Conservation (phyloP, 257 asterid species). For the Forsythia viridissima region DNA sequence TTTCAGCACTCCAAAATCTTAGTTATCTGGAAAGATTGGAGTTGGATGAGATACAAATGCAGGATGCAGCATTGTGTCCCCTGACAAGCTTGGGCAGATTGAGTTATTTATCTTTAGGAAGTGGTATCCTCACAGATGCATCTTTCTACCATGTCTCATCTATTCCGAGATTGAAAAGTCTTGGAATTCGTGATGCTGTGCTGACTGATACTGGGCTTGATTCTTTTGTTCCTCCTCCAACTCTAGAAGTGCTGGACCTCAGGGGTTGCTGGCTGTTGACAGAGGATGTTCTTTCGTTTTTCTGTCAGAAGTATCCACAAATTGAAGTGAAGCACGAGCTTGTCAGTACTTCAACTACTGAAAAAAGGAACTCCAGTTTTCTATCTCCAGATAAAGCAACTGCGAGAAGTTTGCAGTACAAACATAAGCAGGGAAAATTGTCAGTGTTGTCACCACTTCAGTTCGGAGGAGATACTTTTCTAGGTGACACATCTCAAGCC, state of each 20-base stretch:
- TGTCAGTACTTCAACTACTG: constrained; percentile 23
- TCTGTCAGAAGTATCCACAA: constrained; percentile 54
- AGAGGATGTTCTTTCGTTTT: constrained; percentile 43
- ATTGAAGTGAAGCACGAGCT: constrained; percentile 72
- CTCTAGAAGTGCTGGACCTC: constrained; percentile 68
- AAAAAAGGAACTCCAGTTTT: constrained; percentile 24
- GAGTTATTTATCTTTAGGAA: constrained; percentile 56
- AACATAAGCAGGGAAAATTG: constrained; percentile 39
- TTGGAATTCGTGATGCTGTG: constrained; percentile 63
- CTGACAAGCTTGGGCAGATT: constrained; percentile 46
- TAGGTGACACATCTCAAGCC: constrained; percentile 47
- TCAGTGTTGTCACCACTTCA: constrained; percentile 27
- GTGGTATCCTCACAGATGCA: constrained; percentile 61
- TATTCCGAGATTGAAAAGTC: constrained; percentile 45
- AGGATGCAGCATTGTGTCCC: constrained; percentile 56
- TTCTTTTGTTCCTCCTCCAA: constrained; percentile 54
- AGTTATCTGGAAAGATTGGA: constrained; percentile 61
- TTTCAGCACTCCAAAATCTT: constrained; percentile 55
- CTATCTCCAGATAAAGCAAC: constrained; percentile 39
- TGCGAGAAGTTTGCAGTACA: constrained; percentile 24
- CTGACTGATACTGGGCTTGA: constrained; percentile 60
- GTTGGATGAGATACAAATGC: constrained; percentile 58
- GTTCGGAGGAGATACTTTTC: constrained; percentile 25
- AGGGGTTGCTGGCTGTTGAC: constrained; percentile 93
- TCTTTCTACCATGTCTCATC: constrained; percentile 49